phyloP scores from a whole-genome alignment of 441 rosid genomes.

The Adansonia gregorii region DNA sequence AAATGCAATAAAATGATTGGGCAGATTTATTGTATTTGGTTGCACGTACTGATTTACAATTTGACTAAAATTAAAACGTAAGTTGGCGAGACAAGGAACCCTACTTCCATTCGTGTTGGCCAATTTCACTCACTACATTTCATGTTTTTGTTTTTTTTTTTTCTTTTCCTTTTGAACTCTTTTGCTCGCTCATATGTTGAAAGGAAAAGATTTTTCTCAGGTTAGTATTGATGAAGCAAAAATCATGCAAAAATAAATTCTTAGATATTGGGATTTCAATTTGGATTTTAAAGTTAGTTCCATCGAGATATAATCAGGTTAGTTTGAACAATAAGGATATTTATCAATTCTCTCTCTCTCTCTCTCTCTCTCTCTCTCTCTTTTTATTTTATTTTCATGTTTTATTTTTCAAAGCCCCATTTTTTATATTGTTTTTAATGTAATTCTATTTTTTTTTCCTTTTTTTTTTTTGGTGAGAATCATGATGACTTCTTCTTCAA shows the following conservation, averaged over 20 bases:
- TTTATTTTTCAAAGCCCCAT: background rate
- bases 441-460: background rate
- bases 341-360: too few relatives aligned
- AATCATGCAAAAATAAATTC: background rate
- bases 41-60: background rate
- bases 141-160: background rate
- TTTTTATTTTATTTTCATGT: background rate
- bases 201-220: background rate
- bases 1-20: background rate
- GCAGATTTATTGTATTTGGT: background rate
- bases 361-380: too few relatives aligned
- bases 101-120: background rate
- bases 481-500: background rate
- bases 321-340: background rate
- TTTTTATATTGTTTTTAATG: background rate
- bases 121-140: background rate
- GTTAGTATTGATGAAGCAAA: background rate
- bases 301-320: background rate
- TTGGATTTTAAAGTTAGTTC: background rate
- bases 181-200: background rate
- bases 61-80: constrained; percentile 3
- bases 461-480: background rate
- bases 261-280: background rate
- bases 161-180: background rate
- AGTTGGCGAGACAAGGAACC: background rate